Conservation (phyloP, 2,329 filamentous ascomycete species). For the Ceratocystis smalleyi region DNA sequence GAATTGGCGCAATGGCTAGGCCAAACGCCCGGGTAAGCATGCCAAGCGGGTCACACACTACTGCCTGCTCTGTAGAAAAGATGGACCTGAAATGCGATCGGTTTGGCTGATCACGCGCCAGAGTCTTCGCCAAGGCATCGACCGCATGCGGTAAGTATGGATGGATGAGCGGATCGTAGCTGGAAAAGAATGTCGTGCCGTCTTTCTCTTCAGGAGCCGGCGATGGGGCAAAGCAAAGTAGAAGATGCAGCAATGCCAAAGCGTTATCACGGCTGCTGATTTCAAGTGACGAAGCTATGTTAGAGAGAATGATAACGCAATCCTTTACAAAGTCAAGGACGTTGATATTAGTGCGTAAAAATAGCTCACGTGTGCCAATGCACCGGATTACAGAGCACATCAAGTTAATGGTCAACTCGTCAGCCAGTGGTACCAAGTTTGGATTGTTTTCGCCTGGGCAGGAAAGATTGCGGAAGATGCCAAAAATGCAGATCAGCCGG, state of each 20-base stretch:
- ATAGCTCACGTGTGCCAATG: conserved; percentile 74
- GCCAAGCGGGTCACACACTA: conserved; percentile 49
- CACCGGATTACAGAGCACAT: conserved; percentile 71
- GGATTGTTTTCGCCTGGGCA: conserved; percentile 47
- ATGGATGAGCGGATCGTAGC: conserved; percentile 68
- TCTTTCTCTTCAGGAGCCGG: conserved; percentile 47
- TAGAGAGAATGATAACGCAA: conserved; percentile 73
- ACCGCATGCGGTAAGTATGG: conserved; percentile 80
- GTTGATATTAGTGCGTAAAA: conserved; percentile 67
- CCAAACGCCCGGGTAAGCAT: conserved; percentile 77
- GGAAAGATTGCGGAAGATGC: conserved; percentile 81
- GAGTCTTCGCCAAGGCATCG: conserved; percentile 76
- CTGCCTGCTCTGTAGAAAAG: conserved; percentile 55
- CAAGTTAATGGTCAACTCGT: conserved; percentile 65
- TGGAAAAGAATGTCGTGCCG: conserved; percentile 52
- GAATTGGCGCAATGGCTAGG: conserved; percentile 70
- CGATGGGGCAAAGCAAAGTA: conserved; percentile 75
- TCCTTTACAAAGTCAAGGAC: conserved; percentile 97
- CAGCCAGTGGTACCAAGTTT: conserved; percentile 62
- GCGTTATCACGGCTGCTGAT: conserved; percentile 79
- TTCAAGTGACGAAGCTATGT: conserved; percentile 66
- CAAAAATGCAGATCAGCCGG: conserved; percentile 75
- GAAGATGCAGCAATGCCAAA: conserved; percentile 69
- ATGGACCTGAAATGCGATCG: conserved; percentile 68
- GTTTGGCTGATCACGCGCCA: conserved; percentile 89